Conservation (phyloP, 768 basidiomycete species). For the Amyloporia xantha region DNA sequence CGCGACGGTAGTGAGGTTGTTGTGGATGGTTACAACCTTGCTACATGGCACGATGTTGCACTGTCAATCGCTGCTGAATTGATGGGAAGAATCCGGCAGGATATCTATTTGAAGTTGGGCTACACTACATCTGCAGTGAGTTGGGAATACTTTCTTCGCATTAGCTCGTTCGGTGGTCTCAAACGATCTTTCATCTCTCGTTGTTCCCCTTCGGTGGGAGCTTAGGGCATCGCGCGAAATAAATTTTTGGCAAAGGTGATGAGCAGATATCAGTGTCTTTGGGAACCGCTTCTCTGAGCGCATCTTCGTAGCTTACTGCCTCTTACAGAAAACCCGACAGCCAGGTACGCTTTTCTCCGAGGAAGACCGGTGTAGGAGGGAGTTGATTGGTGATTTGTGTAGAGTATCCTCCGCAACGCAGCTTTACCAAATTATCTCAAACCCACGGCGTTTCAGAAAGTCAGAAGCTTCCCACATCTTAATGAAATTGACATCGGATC, state of each 20-base stretch:
- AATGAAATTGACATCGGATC: too few species aligned
- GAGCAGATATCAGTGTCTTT: background rate
- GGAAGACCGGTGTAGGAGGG: background rate
- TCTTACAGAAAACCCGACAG: conserved; percentile 89
- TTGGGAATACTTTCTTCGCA: conserved; percentile 2
- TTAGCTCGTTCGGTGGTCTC: background rate
- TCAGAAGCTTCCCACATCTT: conserved; percentile 5
- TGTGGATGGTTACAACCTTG: conserved; percentile 25
- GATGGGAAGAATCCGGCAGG: conserved; percentile 67
- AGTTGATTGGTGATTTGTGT: background rate
- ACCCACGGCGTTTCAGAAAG: conserved; percentile 67
- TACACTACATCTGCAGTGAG: conserved; percentile 93
- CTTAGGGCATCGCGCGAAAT: conserved; percentile 82
- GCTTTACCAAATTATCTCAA: conserved; percentile 81
- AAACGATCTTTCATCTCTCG: background rate
- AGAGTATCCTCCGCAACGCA: conserved; percentile 80
- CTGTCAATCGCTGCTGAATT: conserved; percentile 83
- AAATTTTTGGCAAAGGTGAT: conserved; percentile 90
- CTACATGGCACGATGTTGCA: conserved; percentile 90
- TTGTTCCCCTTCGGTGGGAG: background rate
- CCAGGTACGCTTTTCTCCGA: conserved; percentile 45
- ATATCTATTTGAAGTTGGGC: conserved; percentile 64
- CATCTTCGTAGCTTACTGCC: conserved; percentile 58
- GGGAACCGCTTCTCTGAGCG: background rate
- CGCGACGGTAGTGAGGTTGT: conserved; percentile 1